Base-by-base conservation (phyloP, 2,329 filamentous ascomycete species). In the Ascochyta pisi region DNA sequence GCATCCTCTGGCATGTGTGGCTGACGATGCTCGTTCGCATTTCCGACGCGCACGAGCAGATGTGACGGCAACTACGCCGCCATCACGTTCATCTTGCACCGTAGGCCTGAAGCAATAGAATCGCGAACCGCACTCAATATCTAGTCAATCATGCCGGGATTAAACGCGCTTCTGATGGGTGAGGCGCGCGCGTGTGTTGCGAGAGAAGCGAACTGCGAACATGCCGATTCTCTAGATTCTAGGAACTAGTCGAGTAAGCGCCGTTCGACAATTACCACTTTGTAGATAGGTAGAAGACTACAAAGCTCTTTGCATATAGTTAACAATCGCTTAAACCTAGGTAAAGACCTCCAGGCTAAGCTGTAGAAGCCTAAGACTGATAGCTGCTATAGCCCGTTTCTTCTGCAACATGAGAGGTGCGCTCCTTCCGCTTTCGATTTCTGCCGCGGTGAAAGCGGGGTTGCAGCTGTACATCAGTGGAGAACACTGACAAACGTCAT, bases 381-480 rank as follows among this genome's bases (percentile, higher is more conserved):
- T 19, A 19, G 19, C 19, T 19, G 19, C 19, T 19, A 19, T 19
- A 19, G 19, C 19, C 19, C 19, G 19, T 19, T 19, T 19, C 19
- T 19, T 19, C 19, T 19, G 19, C 19, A 19, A 19, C 19, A 19
- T 19, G 19, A 19, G 38, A 43, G 39, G 33, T 16, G 31, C 38
- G 51, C 39, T 43, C 27, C 39, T 54, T 38, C 44, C 44, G 22
- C 13, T 48, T 54, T 54, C 16, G 44, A 39, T 6, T 12, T 43
- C 39, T 38, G 33, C 44, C 31, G 44, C 29, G 29, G 43, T 31
- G 37, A 24, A 35, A 45, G 51, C 44, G 51, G 51, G 51, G 44
- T 44, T 27, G 23, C 27, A 19, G 19, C 49, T 44, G 27, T 26
- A 43, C 41, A 29, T n/a, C 35, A 39, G 44, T 47, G 44, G 44